Evolutionary conservation across 1,284 basidiomycete genomes (phyloP), one percentile per base, ranked within the genome.

Genomic region (Apiotrichum gracile): DNA sequence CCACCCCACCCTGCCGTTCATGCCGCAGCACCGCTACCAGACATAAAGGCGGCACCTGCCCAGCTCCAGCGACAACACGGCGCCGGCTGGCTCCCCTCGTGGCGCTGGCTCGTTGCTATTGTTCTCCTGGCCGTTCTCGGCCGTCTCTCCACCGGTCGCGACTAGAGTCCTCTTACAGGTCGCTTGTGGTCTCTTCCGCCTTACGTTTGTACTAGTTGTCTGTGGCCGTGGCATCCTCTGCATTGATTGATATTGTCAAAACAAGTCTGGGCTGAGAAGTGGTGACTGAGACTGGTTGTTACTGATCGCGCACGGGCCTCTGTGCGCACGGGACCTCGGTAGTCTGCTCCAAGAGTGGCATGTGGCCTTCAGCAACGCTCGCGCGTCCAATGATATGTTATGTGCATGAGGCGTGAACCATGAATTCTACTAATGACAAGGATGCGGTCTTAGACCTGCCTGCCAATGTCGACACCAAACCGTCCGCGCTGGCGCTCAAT

Each of bases 401-500:
- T 44, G 47, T 54, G 52, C 42, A 44, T 44, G 51, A 47, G 46
- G 27, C 37, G 38, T 39, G 44, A 46, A 29, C 33, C 8, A 27
- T 43, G 27, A 38, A 40, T 43, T 12, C 38, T 19, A 38, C 35
- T 37, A 37, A 43, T 5, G 22, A 19, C 19, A 39, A 39, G 17
- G n/a, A 9, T 7, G 13, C n/a, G 17, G 7, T 19, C 34, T 38
- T 63, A 73, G 25, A 69, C 52, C 52, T 61, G 55, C 44, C 65
- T 59, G 51, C 69, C 68, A 25, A 75, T 55, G 59, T 74, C 71
- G 39, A 76, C 64, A 40, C 70, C 73, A 51, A 70, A 75, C 52
- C 75, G 66, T 21, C 75, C 75, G 50, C 75, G 57, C 54, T 73
- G 67, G 40, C 69, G 49, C 67, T 77, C 67, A 24, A 76, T 65